phyloP scores from a whole-genome alignment of 768 basidiomycete genomes.

The Panaeolus papilionaceus region DNA sequence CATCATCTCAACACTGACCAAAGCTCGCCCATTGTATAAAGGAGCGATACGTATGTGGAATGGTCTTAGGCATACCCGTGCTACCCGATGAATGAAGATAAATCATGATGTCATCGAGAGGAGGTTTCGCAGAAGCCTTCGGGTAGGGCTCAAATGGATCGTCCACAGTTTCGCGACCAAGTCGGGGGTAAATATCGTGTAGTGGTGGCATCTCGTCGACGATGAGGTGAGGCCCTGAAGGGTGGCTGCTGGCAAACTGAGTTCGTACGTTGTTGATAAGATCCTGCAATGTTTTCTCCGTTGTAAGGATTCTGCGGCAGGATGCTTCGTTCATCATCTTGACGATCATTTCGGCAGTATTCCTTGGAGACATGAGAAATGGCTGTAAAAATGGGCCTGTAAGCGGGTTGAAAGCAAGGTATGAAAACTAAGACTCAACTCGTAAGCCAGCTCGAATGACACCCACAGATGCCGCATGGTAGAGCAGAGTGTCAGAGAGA shows the following conservation, averaged over 20 bases:
- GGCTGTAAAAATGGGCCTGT: conserved; percentile 33
- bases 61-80: conserved; percentile 52
- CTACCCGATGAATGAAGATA: conserved; percentile 59
- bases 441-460: conserved; percentile 40
- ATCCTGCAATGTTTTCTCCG: conserved; percentile 32
- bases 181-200: conserved; percentile 42
- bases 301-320: conserved; percentile 45
- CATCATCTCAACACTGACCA: conserved; percentile 33
- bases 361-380: conserved; percentile 46
- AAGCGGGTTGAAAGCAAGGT: background rate
- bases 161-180: conserved; percentile 39
- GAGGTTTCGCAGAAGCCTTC: conserved; percentile 16
- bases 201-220: conserved; percentile 43
- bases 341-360: conserved; percentile 41
- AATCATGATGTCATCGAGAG: conserved; percentile 33
- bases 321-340: conserved; percentile 43
- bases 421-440: conserved; percentile 31
- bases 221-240: conserved; percentile 27
- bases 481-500: conserved; percentile 41
- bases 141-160: conserved; percentile 40
- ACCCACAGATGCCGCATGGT: conserved; percentile 47
- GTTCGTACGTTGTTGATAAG: conserved; percentile 37
- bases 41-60: conserved; percentile 39
- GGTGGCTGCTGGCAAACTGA: conserved; percentile 27
- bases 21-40: conserved; percentile 39